A percentile compares a stretch with the other conserved stretches of the same genome.
Evolutionary conservation across 2,329 filamentous ascomycete species (phyloP).

Genomic region (Trichoderma polysporum): DNA sequence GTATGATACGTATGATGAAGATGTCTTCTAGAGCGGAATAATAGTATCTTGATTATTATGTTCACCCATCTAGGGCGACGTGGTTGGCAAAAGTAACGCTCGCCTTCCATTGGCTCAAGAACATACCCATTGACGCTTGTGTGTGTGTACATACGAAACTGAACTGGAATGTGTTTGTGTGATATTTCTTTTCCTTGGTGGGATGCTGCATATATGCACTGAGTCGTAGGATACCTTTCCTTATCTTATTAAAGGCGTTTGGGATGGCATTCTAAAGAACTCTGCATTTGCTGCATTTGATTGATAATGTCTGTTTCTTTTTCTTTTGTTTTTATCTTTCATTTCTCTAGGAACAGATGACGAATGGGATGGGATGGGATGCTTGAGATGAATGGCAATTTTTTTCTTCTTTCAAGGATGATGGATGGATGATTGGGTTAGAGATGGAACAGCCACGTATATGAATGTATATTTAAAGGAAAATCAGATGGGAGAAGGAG

Average conservation of each 20-base stretch:
- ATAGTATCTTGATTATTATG: background rate
- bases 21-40: conserved; percentile 23
- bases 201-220: conserved; percentile 19
- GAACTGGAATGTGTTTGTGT: background rate
- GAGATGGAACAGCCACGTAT: conserved; percentile 29
- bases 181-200: conserved; percentile 3
- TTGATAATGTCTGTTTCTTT: conserved; percentile 1
- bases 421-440: conserved; percentile 28
- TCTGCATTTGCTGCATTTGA: conserved; percentile 19
- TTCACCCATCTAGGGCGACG: background rate
- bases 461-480: conserved; percentile 28
- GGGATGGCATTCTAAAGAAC: conserved; percentile 19
- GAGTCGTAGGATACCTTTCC: conserved; percentile 20
- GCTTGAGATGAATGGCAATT: conserved; percentile 1
- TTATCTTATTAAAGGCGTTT: conserved; percentile 17
- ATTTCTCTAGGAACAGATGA: conserved; percentile 4
- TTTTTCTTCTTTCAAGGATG: background rate
- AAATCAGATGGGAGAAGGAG: background rate
- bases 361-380: background rate
- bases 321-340: background rate
- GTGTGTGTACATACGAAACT: conserved; percentile 14
- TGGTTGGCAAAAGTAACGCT: background rate
- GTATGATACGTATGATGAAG: conserved; percentile 32
- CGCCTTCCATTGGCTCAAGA: background rate
- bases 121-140: conserved; percentile 6